Percentiles rank a stretch among this genome's conserved stretches.
phyloP scores from a whole-genome alignment of 163 green algal species.

The Prototheca wickerhamii region DNA sequence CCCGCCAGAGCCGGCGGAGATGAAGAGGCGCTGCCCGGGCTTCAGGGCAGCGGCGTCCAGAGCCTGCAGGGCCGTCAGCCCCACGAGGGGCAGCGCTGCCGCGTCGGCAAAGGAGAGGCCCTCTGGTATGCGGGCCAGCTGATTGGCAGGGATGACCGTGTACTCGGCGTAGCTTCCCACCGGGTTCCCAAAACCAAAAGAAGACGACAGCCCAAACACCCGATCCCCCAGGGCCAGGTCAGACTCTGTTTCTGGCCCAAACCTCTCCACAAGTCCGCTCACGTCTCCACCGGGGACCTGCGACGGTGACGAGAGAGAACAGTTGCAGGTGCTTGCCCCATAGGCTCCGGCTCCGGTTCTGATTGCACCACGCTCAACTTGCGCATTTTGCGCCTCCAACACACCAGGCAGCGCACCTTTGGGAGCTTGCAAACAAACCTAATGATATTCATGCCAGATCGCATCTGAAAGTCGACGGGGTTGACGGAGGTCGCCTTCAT shows the following conservation, averaged over 20 bases:
- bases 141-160: neutral
- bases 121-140: neutral
- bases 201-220: constrained; percentile 24
- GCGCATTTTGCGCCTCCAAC: too few species aligned
- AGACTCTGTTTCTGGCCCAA: neutral
- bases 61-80: constrained; percentile 47
- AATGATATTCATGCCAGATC: neutral
- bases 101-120: constrained; percentile 1
- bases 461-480: neutral
- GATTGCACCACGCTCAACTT: too few species aligned
- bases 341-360: too few species aligned
- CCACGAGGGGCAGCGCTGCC: constrained; percentile 30
- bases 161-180: neutral
- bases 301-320: too few species aligned
- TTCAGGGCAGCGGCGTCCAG: constrained; percentile 34
- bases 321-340: too few species aligned
- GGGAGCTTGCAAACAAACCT: neutral
- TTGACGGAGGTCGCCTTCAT: neutral
- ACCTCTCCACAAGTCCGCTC: neutral
- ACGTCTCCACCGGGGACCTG: neutral
- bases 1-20: constrained; percentile 43
- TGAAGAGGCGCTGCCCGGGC: constrained; percentile 41
- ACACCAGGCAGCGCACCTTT: neutral
- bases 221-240: constrained; percentile 3
- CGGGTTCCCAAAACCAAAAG: neutral